Evolutionary conservation across 768 basidiomycete genomes (phyloP).

Genomic region (Paxillus involutus): DNA sequence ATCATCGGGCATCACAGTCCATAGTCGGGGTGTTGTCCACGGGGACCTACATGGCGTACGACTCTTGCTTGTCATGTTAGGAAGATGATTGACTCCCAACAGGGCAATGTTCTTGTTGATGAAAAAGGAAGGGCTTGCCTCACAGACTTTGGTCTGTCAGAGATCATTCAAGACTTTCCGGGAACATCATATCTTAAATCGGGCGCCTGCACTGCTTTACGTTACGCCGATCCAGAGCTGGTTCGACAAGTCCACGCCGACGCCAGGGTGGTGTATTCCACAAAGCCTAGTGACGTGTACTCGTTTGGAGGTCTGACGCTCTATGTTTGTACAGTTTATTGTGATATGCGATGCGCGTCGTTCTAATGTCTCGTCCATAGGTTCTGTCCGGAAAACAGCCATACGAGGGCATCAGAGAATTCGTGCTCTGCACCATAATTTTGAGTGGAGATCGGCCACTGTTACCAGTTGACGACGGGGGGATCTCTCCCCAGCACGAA

Average conservation of each 20-base stretch:
- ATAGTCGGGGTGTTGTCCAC: slow-evolving; percentile 15
- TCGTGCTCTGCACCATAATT: not conserved
- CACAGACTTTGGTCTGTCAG: slow-evolving; percentile 41
- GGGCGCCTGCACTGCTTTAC: slow-evolving; percentile 34
- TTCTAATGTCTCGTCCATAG: not conserved
- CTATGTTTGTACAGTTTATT: slow-evolving; percentile 19
- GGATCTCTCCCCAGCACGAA: not conserved
- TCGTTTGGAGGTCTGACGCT: slow-evolving; percentile 28
- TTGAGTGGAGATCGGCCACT: not conserved
- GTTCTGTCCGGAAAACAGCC: not conserved
- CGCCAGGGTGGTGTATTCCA: not conserved
- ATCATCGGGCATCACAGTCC: not conserved
- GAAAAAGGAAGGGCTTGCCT: slow-evolving; percentile 35
- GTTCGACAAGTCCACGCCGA: too few species aligned
- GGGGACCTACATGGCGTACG: slow-evolving; percentile 29
- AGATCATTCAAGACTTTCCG: not conserved
- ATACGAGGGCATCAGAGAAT: not conserved
- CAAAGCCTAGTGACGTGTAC: not conserved
- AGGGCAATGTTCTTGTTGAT: slow-evolving; percentile 40
- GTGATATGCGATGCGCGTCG: slow-evolving; percentile 7
- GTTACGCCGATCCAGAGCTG: slow-evolving; percentile 41
- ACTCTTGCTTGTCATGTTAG: not conserved
- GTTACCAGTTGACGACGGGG: not conserved
- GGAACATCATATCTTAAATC: slow-evolving; percentile 22
- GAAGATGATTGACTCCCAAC: not conserved